These are phyloP conservation scores for Neofusicoccum umdonicola DNA, from an alignment of 2,329 filamentous ascomycete genomes.

Conservation along the genomic window DNA sequence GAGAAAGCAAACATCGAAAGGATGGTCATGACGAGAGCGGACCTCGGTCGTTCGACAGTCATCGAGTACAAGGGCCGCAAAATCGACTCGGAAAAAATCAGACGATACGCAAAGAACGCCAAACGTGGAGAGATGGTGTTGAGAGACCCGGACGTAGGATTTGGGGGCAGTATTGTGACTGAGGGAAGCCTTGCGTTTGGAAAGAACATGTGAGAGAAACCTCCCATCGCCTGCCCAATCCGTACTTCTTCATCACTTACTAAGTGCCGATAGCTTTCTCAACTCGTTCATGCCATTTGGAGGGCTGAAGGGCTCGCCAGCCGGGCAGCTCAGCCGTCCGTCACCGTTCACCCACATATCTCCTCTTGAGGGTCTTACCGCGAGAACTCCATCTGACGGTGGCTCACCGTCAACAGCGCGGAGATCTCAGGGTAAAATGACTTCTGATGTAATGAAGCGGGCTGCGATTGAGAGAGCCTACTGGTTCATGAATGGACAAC, in stretches of 20 bases:
- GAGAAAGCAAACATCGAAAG: slow-evolving; percentile 25
- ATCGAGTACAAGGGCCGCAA: slow-evolving; percentile 27
- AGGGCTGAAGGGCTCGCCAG: neutral
- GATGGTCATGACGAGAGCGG: slow-evolving; percentile 21
- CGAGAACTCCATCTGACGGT: neutral
- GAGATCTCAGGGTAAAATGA: slow-evolving; percentile 8
- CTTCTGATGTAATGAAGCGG: slow-evolving; percentile 20
- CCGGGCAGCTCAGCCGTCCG: neutral
- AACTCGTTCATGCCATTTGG: neutral
- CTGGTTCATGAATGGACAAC: slow-evolving; percentile 27
- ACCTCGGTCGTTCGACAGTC: slow-evolving; percentile 19
- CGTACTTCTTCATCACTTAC: neutral
- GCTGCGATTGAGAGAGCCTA: slow-evolving; percentile 26
- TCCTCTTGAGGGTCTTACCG: neutral
- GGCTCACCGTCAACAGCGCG: neutral
- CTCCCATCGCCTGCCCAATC: too few species aligned
- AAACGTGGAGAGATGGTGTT: neutral
- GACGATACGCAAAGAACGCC: slow-evolving; percentile 25
- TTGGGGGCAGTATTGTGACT: too few species aligned
- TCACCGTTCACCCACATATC: neutral
- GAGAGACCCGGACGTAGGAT: neutral
- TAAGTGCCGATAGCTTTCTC: neutral
- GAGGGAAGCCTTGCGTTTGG: neutral
- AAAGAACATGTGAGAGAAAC: neutral
- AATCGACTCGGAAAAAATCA: slow-evolving; percentile 28